Evolutionary conservation across 2,329 filamentous ascomycete species (phyloP).

Genomic region (Endoconidiophora polonica): DNA sequence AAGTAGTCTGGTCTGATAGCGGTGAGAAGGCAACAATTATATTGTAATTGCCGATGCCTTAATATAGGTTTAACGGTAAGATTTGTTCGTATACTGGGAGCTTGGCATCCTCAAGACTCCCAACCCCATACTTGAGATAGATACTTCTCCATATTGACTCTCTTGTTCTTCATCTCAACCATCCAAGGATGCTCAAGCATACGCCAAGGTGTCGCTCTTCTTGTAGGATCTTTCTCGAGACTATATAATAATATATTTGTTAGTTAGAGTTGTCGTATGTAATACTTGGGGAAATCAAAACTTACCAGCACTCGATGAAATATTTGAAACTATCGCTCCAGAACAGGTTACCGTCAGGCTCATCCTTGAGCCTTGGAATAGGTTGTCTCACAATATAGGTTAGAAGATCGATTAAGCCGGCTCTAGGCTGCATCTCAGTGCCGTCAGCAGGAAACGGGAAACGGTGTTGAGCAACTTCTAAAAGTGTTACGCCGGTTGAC

Average conservation of each 20-base stretch:
- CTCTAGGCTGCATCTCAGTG: conserved; percentile 83
- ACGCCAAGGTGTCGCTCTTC: conserved; percentile 87
- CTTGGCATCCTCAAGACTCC: conserved; percentile 32
- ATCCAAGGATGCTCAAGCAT: conserved; percentile 99
- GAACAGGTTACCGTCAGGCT: conserved; percentile 71
- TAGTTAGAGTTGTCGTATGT: background rate
- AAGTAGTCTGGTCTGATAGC: no score
- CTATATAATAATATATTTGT: conserved; percentile 28
- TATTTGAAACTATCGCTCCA: conserved; percentile 99
- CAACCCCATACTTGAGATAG: conserved; percentile 93
- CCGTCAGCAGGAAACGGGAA: conserved; percentile 97
- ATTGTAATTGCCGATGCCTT: no score
- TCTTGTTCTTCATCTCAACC: conserved; percentile 85
- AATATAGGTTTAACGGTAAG: no score
- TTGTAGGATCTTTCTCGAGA: conserved; percentile 78
- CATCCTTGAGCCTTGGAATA: conserved; percentile 90
- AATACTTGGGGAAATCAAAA: conserved; percentile 16
- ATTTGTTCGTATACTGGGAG: no score
- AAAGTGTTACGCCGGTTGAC: conserved; percentile 87
- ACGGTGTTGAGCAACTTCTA: conserved; percentile 98
- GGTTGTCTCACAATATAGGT: conserved; percentile 96
- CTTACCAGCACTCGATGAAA: conserved; percentile 97
- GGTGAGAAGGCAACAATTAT: no score
- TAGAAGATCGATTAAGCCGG: conserved; percentile 82
- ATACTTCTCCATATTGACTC: conserved; percentile 95